A percentile compares a stretch with the other conserved stretches of the same genome.
phyloP scores from a whole-genome alignment of 192 early-diverging fungal genomes.

The Coemansia sp. region DNA sequence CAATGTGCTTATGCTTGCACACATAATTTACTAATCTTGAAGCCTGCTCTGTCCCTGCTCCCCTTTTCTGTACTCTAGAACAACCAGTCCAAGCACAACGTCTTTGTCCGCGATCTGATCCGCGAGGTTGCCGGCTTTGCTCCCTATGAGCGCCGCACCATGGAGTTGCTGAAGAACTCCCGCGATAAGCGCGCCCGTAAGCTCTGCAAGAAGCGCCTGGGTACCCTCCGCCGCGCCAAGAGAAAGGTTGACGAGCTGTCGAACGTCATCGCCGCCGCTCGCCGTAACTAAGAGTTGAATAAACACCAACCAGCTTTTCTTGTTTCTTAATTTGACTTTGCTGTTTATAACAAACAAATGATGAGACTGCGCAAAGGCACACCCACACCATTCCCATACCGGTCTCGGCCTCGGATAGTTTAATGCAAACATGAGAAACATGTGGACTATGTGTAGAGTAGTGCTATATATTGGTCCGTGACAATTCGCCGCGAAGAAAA shows the following conservation, averaged over 20 bases:
- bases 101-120: conserved; percentile 89
- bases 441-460: too few species aligned
- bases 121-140: conserved; percentile 98
- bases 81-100: conserved; percentile 71
- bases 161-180: conserved; percentile 99
- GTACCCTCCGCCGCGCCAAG: conserved; percentile 96
- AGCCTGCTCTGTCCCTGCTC: not conserved
- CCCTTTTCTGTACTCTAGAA: conserved; percentile 24
- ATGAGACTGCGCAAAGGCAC: not conserved
- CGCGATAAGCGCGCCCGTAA: conserved; percentile 99
- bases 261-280: conserved; percentile 87
- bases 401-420: too few species aligned
- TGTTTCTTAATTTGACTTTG: not conserved
- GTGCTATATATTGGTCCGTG: too few species aligned
- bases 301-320: not conserved
- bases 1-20: too few species aligned
- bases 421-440: too few species aligned
- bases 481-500: too few species aligned
- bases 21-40: not conserved
- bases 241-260: conserved; percentile 98
- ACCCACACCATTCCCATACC: too few species aligned
- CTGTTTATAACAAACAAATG: not conserved
- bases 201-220: conserved; percentile 97
- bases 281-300: conserved; percentile 57
- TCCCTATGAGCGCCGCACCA: conserved; percentile 98